phyloP scores from a whole-genome alignment of 331 rosid species.

The Quercus lobata region DNA sequence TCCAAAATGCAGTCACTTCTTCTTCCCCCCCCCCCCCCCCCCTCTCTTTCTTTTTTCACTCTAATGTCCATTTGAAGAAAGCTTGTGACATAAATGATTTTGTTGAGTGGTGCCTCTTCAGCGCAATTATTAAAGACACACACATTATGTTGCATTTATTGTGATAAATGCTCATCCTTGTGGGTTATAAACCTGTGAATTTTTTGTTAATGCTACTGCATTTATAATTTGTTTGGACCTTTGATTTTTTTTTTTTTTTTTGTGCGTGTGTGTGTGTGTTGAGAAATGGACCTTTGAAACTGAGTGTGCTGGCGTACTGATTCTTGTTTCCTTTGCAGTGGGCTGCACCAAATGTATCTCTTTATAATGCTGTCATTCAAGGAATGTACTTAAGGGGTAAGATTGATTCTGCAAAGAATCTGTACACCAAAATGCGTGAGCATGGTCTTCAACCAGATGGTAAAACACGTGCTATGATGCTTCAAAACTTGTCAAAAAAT shows the following conservation, averaged over 20 bases:
- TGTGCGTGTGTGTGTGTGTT: too few species aligned
- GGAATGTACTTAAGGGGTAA: constrained; percentile 73
- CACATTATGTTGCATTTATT: too few species aligned
- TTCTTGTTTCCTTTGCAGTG: constrained; percentile 35
- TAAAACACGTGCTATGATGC: constrained; percentile 74
- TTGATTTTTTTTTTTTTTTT: background rate
- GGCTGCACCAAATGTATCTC: constrained; percentile 43
- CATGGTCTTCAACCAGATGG: constrained; percentile 57
- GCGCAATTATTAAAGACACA: too few species aligned
- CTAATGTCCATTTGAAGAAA: background rate
- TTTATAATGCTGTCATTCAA: constrained; percentile 73
- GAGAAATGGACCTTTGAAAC: constrained; percentile 1
- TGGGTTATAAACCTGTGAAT: background rate
- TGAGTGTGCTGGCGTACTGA: background rate
- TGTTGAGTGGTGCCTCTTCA: background rate
- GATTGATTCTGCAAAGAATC: constrained; percentile 50
- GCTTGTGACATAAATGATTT: background rate
- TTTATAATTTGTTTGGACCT: background rate
- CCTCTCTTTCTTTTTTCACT: background rate
- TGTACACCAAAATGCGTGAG: constrained; percentile 54
- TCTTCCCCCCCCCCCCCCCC: background rate
- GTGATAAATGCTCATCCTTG: background rate
- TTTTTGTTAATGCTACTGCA: background rate
- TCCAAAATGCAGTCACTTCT: background rate
- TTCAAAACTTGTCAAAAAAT: constrained; percentile 38